These are phyloP conservation scores for Mortierella sp. DNA, from an alignment of 371 early-diverging fungal genomes.

Conservation along the genomic window DNA sequence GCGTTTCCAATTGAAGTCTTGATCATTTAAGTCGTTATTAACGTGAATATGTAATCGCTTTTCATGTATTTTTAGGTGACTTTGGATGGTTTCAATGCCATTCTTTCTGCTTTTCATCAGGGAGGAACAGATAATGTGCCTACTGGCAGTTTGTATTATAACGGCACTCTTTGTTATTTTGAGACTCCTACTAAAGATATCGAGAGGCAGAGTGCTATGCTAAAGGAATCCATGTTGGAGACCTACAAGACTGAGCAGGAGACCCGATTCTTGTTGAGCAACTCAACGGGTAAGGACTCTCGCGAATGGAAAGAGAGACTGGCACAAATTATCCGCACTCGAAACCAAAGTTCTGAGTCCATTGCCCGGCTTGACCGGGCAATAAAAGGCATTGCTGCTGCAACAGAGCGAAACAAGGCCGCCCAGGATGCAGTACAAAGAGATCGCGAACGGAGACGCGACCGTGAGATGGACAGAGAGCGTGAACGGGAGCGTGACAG, in stretches of 20 bases:
- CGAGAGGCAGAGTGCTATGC: conserved; percentile 24
- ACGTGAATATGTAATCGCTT: background rate
- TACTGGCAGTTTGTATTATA: conserved; percentile 28
- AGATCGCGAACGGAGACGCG: conserved; percentile 44
- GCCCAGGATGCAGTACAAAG: conserved; percentile 41
- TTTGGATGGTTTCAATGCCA: conserved; percentile 45
- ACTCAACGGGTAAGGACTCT: conserved; percentile 47
- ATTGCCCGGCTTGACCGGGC: conserved; percentile 38
- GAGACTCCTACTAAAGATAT: conserved; percentile 32
- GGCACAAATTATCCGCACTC: conserved; percentile 44
- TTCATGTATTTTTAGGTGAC: conserved; percentile 19
- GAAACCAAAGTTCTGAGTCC: conserved; percentile 35
- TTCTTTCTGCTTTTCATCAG: conserved; percentile 46
- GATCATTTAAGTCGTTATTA: background rate
- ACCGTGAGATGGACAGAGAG: conserved; percentile 29
- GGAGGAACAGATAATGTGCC: conserved; percentile 52
- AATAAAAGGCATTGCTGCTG: conserved; percentile 33
- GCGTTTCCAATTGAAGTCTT: background rate
- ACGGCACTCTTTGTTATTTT: conserved; percentile 45
- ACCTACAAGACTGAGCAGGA: conserved; percentile 54
- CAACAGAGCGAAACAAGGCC: conserved; percentile 38
- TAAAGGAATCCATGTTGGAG: conserved; percentile 47
- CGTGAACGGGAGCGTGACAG: conserved; percentile 20
- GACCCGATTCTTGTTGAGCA: conserved; percentile 45
- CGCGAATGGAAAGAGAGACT: conserved; percentile 52